Conservation (phyloP, 2,329 filamentous ascomycete genomes). For the Ascochyta clinopodiicola region DNA sequence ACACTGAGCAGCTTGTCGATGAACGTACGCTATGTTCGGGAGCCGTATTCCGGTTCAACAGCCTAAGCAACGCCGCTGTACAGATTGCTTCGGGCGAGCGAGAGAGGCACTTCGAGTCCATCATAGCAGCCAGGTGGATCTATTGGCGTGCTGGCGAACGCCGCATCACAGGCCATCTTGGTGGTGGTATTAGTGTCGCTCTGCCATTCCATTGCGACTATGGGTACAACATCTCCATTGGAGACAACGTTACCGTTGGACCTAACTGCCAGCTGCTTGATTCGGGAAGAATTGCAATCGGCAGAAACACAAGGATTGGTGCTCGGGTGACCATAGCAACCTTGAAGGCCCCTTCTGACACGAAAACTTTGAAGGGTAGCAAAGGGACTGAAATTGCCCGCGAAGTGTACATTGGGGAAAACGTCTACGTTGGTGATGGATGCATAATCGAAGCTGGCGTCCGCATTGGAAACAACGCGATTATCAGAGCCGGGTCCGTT, state of each 20-base stretch:
- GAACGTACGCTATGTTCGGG: constrained; percentile 85
- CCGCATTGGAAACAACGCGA: constrained; percentile 60
- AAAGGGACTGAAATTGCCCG: constrained; percentile 74
- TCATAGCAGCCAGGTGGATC: constrained; percentile 67
- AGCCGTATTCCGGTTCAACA: constrained; percentile 86
- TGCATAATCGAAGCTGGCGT: constrained; percentile 66
- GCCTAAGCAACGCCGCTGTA: constrained; percentile 75
- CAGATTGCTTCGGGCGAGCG: constrained; percentile 72
- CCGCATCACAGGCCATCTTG: constrained; percentile 62
- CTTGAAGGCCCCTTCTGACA: constrained; percentile 74
- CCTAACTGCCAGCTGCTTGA: constrained; percentile 87
- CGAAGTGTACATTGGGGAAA: constrained; percentile 76
- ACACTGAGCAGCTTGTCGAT: constrained; percentile 75
- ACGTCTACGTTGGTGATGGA: constrained; percentile 69
- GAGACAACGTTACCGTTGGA: constrained; percentile 82
- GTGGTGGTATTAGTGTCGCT: constrained; percentile 78
- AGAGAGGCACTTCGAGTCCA: constrained; percentile 72
- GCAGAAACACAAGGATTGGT: constrained; percentile 72
- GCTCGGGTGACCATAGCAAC: constrained; percentile 88
- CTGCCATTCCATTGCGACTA: constrained; percentile 93
- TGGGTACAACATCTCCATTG: constrained; percentile 91
- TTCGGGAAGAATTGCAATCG: constrained; percentile 81
- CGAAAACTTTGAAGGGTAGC: constrained; percentile 74
- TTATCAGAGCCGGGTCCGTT: constrained; percentile 61
- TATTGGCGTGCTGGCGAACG: constrained; percentile 23